phyloP scores from a whole-genome alignment of 2,329 filamentous ascomycete genomes.

The Phialophora macrospora region DNA sequence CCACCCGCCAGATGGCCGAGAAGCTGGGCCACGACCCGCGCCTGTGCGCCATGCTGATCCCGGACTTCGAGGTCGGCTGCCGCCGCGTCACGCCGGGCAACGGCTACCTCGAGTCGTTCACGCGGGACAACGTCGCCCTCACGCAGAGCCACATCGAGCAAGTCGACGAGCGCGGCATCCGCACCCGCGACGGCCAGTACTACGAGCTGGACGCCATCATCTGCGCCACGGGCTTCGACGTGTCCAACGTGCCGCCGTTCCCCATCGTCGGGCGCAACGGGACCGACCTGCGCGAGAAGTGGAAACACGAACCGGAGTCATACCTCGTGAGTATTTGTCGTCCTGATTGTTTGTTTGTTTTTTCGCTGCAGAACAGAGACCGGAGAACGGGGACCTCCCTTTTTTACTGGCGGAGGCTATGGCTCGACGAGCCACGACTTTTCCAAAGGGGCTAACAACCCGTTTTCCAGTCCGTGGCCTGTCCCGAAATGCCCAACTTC shows the following conservation, averaged over 20 bases:
- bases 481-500: conserved; percentile 43
- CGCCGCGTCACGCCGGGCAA: conserved; percentile 57
- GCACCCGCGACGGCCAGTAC: conserved; percentile 27
- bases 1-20: conserved; percentile 29
- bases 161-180: conserved; percentile 43
- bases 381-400: too few relatives aligned
- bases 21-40: conserved; percentile 36
- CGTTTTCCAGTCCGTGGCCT: conserved; percentile 10
- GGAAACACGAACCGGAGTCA: conserved; percentile 40
- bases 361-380: too few relatives aligned
- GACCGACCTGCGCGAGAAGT: conserved; percentile 40
- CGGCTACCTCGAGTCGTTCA: conserved; percentile 57
- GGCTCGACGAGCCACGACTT: not conserved
- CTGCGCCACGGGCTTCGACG: conserved; percentile 28
- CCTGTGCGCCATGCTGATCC: conserved; percentile 38
- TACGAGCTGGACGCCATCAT: conserved; percentile 19
- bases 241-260: conserved; percentile 23
- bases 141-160: conserved; percentile 43
- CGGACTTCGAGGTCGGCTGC: conserved; percentile 48
- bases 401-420: too few relatives aligned
- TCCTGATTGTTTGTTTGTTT: not conserved
- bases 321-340: conserved; percentile 33
- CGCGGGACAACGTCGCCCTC: conserved; percentile 47
- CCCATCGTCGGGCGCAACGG: conserved; percentile 27
- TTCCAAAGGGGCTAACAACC: not conserved